Conservation (phyloP, 352 stramenopile species). For the Phytophthora rubi region DNA sequence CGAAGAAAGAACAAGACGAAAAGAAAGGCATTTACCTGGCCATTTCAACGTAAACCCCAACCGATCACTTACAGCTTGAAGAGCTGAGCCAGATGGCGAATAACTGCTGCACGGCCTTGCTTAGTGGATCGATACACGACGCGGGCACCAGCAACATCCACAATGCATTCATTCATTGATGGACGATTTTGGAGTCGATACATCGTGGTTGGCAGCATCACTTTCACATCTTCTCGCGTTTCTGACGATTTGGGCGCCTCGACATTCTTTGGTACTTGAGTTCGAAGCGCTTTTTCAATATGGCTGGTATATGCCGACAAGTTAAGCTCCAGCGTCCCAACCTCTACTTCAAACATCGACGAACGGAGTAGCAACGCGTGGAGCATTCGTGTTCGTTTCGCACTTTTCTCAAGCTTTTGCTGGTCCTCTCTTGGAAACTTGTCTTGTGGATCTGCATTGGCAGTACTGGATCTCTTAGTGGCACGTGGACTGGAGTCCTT, state of each 20-base stretch:
- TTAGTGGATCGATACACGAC: slow-evolving; percentile 65
- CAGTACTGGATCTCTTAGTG: slow-evolving; percentile 10
- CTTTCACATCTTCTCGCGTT: slow-evolving; percentile 52
- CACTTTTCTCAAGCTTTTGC: slow-evolving; percentile 32
- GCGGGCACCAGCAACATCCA: slow-evolving; percentile 50
- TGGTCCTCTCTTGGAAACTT: slow-evolving; percentile 6
- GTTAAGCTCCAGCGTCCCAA: slow-evolving; percentile 52
- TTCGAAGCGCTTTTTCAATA: slow-evolving; percentile 44
- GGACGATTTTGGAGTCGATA: slow-evolving; percentile 60
- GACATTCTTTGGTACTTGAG: background rate
- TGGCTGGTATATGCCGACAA: slow-evolving; percentile 54
- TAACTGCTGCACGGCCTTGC: slow-evolving; percentile 58
- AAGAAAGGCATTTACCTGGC: slow-evolving; percentile 55
- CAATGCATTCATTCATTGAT: slow-evolving; percentile 56
- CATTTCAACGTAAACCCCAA: slow-evolving; percentile 59
- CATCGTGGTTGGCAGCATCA: slow-evolving; percentile 40
- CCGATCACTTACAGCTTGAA: slow-evolving; percentile 24
- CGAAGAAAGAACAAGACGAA: slow-evolving; percentile 14
- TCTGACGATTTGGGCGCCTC: slow-evolving; percentile 28
- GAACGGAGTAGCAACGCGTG: slow-evolving; percentile 60
- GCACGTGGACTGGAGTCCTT: slow-evolving; percentile 18
- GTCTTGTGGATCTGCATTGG: background rate
- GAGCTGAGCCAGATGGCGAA: slow-evolving; percentile 54
- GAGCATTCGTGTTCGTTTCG: slow-evolving; percentile 53
- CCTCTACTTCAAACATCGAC: slow-evolving; percentile 58